phyloP scores from a whole-genome alignment of 1,284 basidiomycete species.

The Sanghuangporus sanghuang region DNA sequence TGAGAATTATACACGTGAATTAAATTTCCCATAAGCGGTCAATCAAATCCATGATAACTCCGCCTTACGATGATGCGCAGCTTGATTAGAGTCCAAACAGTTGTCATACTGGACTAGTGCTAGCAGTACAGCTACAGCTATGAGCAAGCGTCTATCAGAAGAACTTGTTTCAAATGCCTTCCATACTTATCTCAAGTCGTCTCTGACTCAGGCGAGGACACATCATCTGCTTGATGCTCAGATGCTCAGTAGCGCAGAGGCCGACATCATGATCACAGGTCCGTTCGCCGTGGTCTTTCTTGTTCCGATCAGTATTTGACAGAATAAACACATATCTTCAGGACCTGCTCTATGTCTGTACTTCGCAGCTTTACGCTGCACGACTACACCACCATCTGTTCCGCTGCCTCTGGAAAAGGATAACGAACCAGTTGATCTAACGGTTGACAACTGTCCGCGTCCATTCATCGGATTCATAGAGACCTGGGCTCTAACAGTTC shows the following conservation, averaged over 20 bases:
- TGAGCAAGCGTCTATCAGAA: slow-evolving; percentile 41
- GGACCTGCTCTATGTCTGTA: slow-evolving; percentile 65
- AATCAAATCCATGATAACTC: too few relatives aligned
- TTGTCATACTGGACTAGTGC: too few relatives aligned
- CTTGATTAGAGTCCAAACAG: too few relatives aligned
- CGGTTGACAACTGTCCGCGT: slow-evolving; percentile 50
- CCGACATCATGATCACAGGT: slow-evolving; percentile 79
- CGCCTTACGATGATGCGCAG: too few relatives aligned
- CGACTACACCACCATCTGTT: slow-evolving; percentile 56
- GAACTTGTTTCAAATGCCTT: slow-evolving; percentile 67
- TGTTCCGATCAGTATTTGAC: neutral
- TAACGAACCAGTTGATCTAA: slow-evolving; percentile 39
- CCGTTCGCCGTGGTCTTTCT: neutral
- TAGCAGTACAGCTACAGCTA: neutral
- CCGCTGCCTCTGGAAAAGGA: slow-evolving; percentile 39
- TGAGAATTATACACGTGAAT: too few relatives aligned
- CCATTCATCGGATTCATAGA: slow-evolving; percentile 61
- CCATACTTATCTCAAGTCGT: slow-evolving; percentile 73
- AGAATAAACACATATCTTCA: slow-evolving; percentile 20
- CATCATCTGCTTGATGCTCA: slow-evolving; percentile 68
- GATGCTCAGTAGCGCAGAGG: slow-evolving; percentile 66
- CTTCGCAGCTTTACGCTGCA: slow-evolving; percentile 61
- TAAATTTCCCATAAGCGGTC: too few relatives aligned
- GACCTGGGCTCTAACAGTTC: slow-evolving; percentile 66
- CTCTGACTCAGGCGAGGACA: slow-evolving; percentile 66